A percentile compares a stretch with the other conserved stretches of the same genome.
Conservation (phyloP, 2,329 filamentous ascomycete genomes). For the Venturia nashicola region DNA sequence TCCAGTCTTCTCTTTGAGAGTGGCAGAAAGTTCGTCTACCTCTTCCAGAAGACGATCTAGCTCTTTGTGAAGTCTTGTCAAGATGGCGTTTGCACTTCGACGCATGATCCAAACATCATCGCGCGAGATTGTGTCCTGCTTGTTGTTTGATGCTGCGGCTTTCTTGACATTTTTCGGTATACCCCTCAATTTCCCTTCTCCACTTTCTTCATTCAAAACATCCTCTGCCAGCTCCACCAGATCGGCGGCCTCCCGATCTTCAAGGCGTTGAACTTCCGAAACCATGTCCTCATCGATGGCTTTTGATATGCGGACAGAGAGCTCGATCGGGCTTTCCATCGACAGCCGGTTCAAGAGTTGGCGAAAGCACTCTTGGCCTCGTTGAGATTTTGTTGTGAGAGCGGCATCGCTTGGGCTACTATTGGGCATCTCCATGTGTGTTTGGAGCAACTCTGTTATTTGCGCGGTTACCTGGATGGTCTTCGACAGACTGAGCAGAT, state of each 20-base stretch:
- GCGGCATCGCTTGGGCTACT: slow-evolving; percentile 12
- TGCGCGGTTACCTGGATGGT: slow-evolving; percentile 66
- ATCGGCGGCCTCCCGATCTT: slow-evolving; percentile 58
- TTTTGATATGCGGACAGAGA: slow-evolving; percentile 58
- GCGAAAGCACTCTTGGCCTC: slow-evolving; percentile 17
- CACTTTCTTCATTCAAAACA: slow-evolving; percentile 54
- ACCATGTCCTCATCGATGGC: slow-evolving; percentile 91
- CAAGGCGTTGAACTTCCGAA: slow-evolving; percentile 63
- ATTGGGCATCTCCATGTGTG: slow-evolving; percentile 14
- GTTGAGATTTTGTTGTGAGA: not conserved
- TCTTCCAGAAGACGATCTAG: slow-evolving; percentile 48
- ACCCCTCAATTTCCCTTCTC: slow-evolving; percentile 38
- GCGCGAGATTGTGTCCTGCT: not conserved
- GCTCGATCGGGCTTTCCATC: slow-evolving; percentile 51
- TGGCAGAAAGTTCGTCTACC: slow-evolving; percentile 47
- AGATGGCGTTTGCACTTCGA: slow-evolving; percentile 49
- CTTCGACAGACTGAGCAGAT: slow-evolving; percentile 69
- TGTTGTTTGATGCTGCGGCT: slow-evolving; percentile 10
- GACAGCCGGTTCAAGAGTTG: slow-evolving; percentile 46
- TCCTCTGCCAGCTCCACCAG: slow-evolving; percentile 64
- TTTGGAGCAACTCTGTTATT: slow-evolving; percentile 39
- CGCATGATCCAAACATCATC: slow-evolving; percentile 45
- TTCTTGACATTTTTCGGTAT: slow-evolving; percentile 25
- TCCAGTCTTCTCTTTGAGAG: slow-evolving; percentile 42
- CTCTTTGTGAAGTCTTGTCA: slow-evolving; percentile 55